Percentiles rank a stretch among this genome's conserved stretches.
These are phyloP conservation scores for Candida nemodendra DNA, from an alignment of 805 yeast species.

Conservation along the genomic window DNA sequence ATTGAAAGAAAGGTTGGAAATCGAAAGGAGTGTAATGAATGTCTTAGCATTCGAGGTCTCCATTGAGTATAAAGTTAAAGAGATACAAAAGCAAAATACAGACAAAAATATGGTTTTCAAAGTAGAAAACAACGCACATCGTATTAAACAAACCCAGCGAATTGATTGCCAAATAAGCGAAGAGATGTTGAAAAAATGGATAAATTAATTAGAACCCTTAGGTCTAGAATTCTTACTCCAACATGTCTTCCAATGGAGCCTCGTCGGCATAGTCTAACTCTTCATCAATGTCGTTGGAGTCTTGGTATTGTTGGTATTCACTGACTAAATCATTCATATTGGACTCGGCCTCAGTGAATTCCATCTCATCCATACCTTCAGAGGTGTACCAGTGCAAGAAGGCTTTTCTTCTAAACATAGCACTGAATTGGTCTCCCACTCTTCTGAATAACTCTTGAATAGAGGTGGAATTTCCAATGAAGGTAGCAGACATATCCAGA, in stretches of 20 bases:
- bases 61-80: slow-evolving; percentile 4
- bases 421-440: slow-evolving; percentile 84
- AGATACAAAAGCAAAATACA: slow-evolving; percentile 15
- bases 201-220: slow-evolving; percentile 6
- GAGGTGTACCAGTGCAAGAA: slow-evolving; percentile 95
- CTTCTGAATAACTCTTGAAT: slow-evolving; percentile 89
- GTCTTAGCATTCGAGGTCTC: slow-evolving; percentile 1
- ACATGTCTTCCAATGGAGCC: slow-evolving; percentile 54
- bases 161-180: slow-evolving; percentile 13
- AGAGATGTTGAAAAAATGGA: slow-evolving; percentile 2
- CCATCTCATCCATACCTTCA: slow-evolving; percentile 96
- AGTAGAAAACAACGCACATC: slow-evolving; percentile 12
- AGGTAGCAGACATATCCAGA: slow-evolving; percentile 87
- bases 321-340: slow-evolving; percentile 85
- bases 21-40: too few relatives aligned
- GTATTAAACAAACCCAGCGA: slow-evolving; percentile 14
- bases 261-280: slow-evolving; percentile 69
- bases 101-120: slow-evolving; percentile 7
- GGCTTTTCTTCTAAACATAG: slow-evolving; percentile 92
- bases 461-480: slow-evolving; percentile 90
- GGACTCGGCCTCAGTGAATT: slow-evolving; percentile 91
- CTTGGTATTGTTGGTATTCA: slow-evolving; percentile 93
- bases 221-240: slow-evolving; percentile 23
- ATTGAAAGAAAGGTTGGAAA: slow-evolving; percentile 6
- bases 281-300: slow-evolving; percentile 73